Evolutionary conservation across 2,329 filamentous ascomycete species (phyloP), one percentile per base, ranked within the genome.

Genomic region (Exophiala lecanii-corni): DNA sequence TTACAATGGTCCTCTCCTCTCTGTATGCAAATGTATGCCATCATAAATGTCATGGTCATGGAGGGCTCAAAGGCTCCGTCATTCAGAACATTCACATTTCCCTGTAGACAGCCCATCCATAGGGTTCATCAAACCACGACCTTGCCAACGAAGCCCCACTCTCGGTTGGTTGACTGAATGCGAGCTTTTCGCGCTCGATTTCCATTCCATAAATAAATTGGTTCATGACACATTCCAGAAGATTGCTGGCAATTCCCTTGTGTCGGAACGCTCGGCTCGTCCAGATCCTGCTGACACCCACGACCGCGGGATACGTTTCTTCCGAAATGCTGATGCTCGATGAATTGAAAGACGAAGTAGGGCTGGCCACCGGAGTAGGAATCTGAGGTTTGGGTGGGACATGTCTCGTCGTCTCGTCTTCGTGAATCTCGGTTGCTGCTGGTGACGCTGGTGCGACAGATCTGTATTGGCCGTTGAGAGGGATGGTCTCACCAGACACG

Each of bases 241-340:
- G 61, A 41, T 70, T 68, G 39, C 70, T 71, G 3, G 78, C 80
- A 39, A 82, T 72, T 6, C 78, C 76, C 51, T 73, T 70, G 31
- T 74, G 64, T 21, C 79, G 70, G 45, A 76, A 73, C 2, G 70
- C 67, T 4, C 68, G 71, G 5, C 75, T 78, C 0, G 77, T 79
- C 81, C 81, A 84, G 52, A 84, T 79, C 20, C 81, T 72, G 17
- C 79, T 81, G 18, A 84, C 73, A 13, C 79, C 78, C 41, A 82
- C 67, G n/a, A 75, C 65, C 2, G 74, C 77, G 2, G 68, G 62
- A 18, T 69, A 59, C 4, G 64, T 53, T 34, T 66, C 62, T 18
- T 64, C 61, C 39, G 66, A 65, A 25, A 72, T 63, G 2, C 67
- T 70, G 44, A 78, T 64, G 3, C 68, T 69, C 1, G 66, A 69